phyloP scores from a whole-genome alignment of 1,139 yeast genomes.

The Suhomyces chickasaworum region DNA sequence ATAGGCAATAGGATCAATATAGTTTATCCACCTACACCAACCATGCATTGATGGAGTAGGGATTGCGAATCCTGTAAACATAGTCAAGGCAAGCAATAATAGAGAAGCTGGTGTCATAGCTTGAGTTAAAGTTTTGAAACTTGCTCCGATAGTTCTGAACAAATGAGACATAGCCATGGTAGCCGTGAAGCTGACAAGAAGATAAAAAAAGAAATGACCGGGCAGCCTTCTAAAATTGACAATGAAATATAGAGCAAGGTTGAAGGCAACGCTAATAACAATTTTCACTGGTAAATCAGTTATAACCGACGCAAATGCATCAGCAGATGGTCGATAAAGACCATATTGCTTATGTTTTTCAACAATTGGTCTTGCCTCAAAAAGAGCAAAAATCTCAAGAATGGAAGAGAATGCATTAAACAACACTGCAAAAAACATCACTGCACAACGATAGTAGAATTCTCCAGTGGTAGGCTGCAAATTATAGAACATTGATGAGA shows the following conservation, averaged over 20 bases:
- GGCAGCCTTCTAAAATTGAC: slow-evolving; percentile 64
- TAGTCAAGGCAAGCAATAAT: slow-evolving; percentile 57
- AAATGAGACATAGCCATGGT: slow-evolving; percentile 70
- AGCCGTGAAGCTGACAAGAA: slow-evolving; percentile 53
- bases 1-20: slow-evolving; percentile 69
- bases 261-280: slow-evolving; percentile 56
- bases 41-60: slow-evolving; percentile 69
- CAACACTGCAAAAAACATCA: slow-evolving; percentile 74
- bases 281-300: slow-evolving; percentile 70
- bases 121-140: slow-evolving; percentile 57
- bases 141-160: slow-evolving; percentile 71
- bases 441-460: slow-evolving; percentile 68
- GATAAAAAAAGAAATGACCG: slow-evolving; percentile 70
- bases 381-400: slow-evolving; percentile 68
- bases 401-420: slow-evolving; percentile 77
- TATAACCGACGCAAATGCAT: slow-evolving; percentile 67
- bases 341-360: slow-evolving; percentile 80
- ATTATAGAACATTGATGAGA: slow-evolving; percentile 77
- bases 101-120: slow-evolving; percentile 76
- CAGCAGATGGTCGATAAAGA: slow-evolving; percentile 75
- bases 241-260: slow-evolving; percentile 66
- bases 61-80: slow-evolving; percentile 73
- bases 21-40: slow-evolving; percentile 82
- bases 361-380: slow-evolving; percentile 72
- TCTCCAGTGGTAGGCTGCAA: slow-evolving; percentile 43